Evolutionary conservation across 208 protist genomes (phyloP), one percentile per base, ranked within the genome.

Genomic region (Acanthamoeba quina): DNA sequence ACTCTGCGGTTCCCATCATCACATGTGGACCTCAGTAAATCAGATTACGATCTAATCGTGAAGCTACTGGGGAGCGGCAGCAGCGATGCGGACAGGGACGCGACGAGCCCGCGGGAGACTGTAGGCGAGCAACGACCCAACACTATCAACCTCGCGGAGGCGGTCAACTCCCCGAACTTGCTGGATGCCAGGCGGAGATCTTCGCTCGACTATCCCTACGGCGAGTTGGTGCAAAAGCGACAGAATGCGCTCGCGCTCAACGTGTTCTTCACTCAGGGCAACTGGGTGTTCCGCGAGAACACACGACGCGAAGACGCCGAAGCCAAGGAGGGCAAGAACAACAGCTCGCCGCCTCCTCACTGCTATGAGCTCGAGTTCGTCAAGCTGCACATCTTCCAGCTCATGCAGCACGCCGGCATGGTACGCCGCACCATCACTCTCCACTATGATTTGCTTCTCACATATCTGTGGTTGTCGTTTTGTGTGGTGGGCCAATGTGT

Each of bases 221-320:
- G 78, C 49, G 78, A 86, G 29, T 49, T 86, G 47, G 13, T 86
- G 15, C 78, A 86, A 49, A 86, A 86, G 78, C 85, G 56, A 29
- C 85, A 91, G 47, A 91, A 91, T 24, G 85, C 85, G 37, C 54
- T 93, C 31, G 90, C 90, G 0, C 54, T 93, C 70, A 78, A 93
- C 49, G 90, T 93, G 47, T 93, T 83, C 90, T 93, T 93, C 54
- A 85, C 90, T 6, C 90, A 93, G 70, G 90, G 90, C 31, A 93
- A 93, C 70, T 93, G 90, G 90, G 90, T 93, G 21, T 93, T 93
- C 56, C 44, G 68, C 13, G 90, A 83, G 34, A 93, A 93, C 44
- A 19, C 54, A 17, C 85, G 15, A 10, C 34, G n/a, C n/a, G 78
- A 86, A 15, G 68, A 44, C 17, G 68, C 21, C 26, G 24, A 60